These are phyloP conservation scores for Melanomma pulvis-pyrius DNA, from an alignment of 495 filamentous ascomycete species.

Conservation along the genomic window DNA sequence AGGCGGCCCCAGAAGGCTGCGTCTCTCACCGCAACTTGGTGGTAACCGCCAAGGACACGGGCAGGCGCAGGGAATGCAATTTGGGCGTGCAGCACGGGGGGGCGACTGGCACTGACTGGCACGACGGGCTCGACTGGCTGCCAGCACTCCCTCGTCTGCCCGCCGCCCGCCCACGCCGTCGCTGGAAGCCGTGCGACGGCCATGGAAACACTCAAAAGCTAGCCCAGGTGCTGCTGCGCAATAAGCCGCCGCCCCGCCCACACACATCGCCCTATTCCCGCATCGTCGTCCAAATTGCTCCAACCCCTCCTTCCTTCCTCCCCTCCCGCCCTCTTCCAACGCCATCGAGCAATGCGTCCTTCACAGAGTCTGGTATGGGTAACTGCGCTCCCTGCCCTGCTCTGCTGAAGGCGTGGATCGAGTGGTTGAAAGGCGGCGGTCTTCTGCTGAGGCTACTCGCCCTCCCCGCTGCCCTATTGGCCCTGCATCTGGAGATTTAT, in stretches of 20 bases:
- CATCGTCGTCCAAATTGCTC: background rate
- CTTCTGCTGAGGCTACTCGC: slow-evolving; percentile 25
- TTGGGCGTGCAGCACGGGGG: slow-evolving; percentile 2
- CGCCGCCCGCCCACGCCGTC: background rate
- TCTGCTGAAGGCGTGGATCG: slow-evolving; percentile 33
- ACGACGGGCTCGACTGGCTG: background rate
- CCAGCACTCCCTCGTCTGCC: background rate
- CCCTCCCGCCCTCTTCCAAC: slow-evolving; percentile 2
- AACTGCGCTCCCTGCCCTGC: slow-evolving; percentile 23
- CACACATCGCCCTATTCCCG: background rate
- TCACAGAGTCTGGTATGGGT: slow-evolving; percentile 35
- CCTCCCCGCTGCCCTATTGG: slow-evolving; percentile 30
- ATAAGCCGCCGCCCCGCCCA: background rate
- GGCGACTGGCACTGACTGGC: no score
- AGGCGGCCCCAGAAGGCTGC: no score
- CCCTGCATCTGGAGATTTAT: slow-evolving; percentile 35
- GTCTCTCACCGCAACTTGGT: no score
- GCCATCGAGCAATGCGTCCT: slow-evolving; percentile 29
- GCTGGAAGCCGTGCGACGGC: background rate
- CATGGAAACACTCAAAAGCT: slow-evolving; percentile 19
- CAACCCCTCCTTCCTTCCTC: background rate
- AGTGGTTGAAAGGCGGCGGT: slow-evolving; percentile 24
- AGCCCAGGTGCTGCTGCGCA: background rate
- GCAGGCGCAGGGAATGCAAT: slow-evolving; percentile 19
- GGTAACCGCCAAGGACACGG: no score